Evolutionary conservation across 2,329 filamentous ascomycete species (phyloP), one percentile per base, ranked within the genome.

Genomic region (Passalora sequoiae): DNA sequence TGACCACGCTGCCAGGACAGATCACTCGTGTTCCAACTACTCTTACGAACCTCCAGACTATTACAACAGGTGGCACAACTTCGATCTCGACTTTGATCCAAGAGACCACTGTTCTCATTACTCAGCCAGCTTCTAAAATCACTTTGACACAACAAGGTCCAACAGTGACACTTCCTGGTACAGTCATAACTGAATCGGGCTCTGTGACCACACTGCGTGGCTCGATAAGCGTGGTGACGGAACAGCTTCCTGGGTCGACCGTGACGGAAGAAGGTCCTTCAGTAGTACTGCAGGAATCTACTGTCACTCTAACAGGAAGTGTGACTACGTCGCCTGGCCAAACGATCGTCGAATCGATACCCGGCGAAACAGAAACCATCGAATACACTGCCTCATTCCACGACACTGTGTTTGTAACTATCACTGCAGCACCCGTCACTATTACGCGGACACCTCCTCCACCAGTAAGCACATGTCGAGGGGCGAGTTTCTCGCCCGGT

Each of bases 381-480:
- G 3, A n/a, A 5, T 35, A 35, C 13, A 36, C 40, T 1, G 22
- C 22, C 15, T 4, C 20, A 3, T 30, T 36, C 38, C 8, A 16
- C 10, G 6, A 15, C 17, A 21, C 22, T 12, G 9, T 37, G 4
- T 43, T 37, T 19, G 27, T 44, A 2, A 38, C 33, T 2, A 32
- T 44, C 9, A 44, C 40, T 8, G 10, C 7, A n/a, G 25, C 41
- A 7, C 33, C 41, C 10, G 16, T 15, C 4, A 43, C 40, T 8
- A 36, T 43, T 7, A 43, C 40, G 1, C 19, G 13, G 10, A 21
- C 32, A 13, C 33, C 35, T 9, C 41, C 41, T 3, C 17, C 25
- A 9, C 35, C 40, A 25, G 22, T 24, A 27, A 43, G 31, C 10
- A 43, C 41, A 13, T 44, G 41, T 35, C 38, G 32, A 20, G 33